These are phyloP conservation scores for Blastomyces gilchristii DNA, from an alignment of 2,329 filamentous ascomycete species.

Conservation along the genomic window DNA sequence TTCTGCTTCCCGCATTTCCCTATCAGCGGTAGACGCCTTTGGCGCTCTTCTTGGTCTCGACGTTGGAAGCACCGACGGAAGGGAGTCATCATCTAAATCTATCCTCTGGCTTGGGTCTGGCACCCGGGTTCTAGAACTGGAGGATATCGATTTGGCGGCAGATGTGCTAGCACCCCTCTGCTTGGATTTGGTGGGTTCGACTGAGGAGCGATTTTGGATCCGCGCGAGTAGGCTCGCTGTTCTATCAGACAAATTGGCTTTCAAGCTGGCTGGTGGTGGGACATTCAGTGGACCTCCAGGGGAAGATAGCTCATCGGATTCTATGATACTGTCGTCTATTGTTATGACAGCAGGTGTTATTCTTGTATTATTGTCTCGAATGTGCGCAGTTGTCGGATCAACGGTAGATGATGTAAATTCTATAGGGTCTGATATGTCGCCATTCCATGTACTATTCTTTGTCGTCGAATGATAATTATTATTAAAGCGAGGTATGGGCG, in stretches of 20 bases:
- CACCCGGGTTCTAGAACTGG: background rate
- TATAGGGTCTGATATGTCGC: constrained; percentile 32
- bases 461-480: constrained; percentile 1
- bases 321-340: constrained; percentile 24
- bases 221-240: constrained; percentile 33
- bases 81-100: constrained; percentile 34
- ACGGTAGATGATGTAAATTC: constrained; percentile 34
- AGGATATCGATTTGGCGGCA: constrained; percentile 13
- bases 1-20: constrained; percentile 43
- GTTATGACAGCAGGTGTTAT: constrained; percentile 25
- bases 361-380: constrained; percentile 7
- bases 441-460: constrained; percentile 14
- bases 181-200: constrained; percentile 10
- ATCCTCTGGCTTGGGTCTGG: constrained; percentile 29
- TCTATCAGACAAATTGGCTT: constrained; percentile 27
- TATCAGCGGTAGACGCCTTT: constrained; percentile 24
- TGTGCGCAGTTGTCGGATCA: constrained; percentile 15
- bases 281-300: constrained; percentile 17
- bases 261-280: constrained; percentile 16
- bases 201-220: constrained; percentile 18
- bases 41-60: constrained; percentile 35
- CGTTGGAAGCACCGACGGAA: constrained; percentile 39
- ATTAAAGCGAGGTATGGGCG: constrained; percentile 3
- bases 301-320: constrained; percentile 19
- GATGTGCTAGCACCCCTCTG: constrained; percentile 13